Evolutionary conservation across 2,329 filamentous ascomycete species (phyloP), one percentile per base, ranked within the genome.

Genomic region (Fonsecaea pedrosoi): DNA sequence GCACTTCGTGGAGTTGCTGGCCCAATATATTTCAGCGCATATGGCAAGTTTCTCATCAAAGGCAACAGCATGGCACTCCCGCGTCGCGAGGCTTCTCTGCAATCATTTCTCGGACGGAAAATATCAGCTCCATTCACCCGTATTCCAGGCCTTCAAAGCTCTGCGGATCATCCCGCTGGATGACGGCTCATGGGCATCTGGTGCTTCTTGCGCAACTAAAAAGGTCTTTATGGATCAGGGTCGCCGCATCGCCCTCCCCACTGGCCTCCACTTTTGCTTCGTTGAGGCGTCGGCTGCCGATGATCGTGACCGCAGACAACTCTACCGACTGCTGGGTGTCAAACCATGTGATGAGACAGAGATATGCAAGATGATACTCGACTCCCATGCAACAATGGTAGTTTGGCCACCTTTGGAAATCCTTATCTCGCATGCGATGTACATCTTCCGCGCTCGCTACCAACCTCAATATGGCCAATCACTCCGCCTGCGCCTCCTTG

Each of bases 281-380:
- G 55, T 65, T 8, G 42, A 60, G 56, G 1, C 62, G 34, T 53
- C 32, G 3, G 62, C 56, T 34, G 42, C 57, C 62, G 34, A 30
- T 54, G 48, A 65, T 54, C 42, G 40, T n/a, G 10, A 54, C 56
- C 55, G 62, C 56, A 60, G 42, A 40, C 38, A 61, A 37, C 53
- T 65, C 55, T 65, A 60, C 56, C 32, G 30, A 15, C 56, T 61
- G 25, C 21, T 61, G 42, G 62, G 62, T n/a, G 57, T 65, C 62
- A 65, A 61, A 65, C 4, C 62, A 54, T 65, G 42, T 48, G 56
- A 65, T 65, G 62, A 54, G 30, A 60, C 57, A n/a, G 57, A 65
- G 45, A 65, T 65, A 54, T 65, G 62, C 56, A 65, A 61, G 21
- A 60, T 65, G 62, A 65, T 65, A 65, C 21, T 61, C 42, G 30